Evolutionary conservation across 345 rosid species (phyloP), one percentile per base, ranked within the genome.

Genomic region (Eucalyptus cladocalyx): DNA sequence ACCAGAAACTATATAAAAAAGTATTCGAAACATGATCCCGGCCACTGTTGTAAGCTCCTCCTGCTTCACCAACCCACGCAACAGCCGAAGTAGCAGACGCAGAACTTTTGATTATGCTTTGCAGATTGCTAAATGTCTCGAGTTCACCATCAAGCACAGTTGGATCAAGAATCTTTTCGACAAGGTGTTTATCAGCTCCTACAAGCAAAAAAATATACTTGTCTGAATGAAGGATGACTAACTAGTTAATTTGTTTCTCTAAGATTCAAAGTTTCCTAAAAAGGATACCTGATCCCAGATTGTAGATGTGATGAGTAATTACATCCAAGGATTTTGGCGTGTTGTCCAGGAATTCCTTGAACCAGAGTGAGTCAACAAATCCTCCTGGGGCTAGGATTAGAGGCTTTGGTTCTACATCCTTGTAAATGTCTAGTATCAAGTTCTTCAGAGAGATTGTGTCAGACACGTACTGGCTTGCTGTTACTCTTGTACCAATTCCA

Each of bases 1-100:
- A 98, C 99, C 99, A 98, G 97, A 98, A 97, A 87, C 99, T 96
- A 91, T 91, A 95, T 67, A 96, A 98, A 81, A 98, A 98, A 5
- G 99, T 96, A 92, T 98, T 95, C 45, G 96, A 93, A 87, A 98
- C 98, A 88, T 88, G 96, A 89, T 95, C 93, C 43, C 86, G 94
- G 67, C 99, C 99, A 34, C 99, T 97, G 94, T 97, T 98, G 94
- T 95, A 97, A 86, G 99, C 99, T 49, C 99, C 99, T 90, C 99
- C 99, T 43, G 99, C 72, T 91, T 98, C 99, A 67, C 99, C 97
- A 91, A 98, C 98, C 99, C 99, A 97, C 47, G 99, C 96, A 69
- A 86, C 92, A 28, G 94, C 95, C 21, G 94, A 91, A 48, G 97
- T 93, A 91, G 91, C 72, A 87, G 98, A 94, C 40, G 91, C 81